phyloP scores from a whole-genome alignment of 176 grass and related monocot genomes.

The Cocos nucifera region DNA sequence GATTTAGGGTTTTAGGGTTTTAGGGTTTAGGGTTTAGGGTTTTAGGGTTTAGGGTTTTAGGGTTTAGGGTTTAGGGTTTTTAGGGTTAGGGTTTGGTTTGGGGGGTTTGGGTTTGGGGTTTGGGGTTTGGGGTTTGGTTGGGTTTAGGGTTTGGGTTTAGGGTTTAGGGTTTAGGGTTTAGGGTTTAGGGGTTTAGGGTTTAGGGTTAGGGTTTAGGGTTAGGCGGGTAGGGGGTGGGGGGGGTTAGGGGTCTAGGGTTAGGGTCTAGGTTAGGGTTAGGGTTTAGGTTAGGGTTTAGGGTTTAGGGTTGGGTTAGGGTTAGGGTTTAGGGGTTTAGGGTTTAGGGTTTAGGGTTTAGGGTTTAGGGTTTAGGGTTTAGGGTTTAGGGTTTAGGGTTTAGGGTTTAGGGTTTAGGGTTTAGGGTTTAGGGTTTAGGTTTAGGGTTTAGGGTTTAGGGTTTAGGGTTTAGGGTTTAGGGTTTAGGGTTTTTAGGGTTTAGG shows the following conservation, averaged over 20 bases:
- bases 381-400: constrained; percentile 6
- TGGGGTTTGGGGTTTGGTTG: too few species aligned
- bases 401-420: constrained; percentile 2
- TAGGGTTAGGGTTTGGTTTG: too few species aligned
- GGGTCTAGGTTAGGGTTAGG: neutral
- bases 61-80: too few species aligned
- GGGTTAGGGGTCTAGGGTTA: constrained; percentile 2
- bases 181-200: constrained; percentile 8
- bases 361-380: constrained; percentile 11
- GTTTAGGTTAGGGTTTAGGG: neutral
- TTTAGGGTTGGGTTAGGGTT: neutral
- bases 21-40: too few species aligned
- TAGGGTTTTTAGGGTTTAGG: constrained; percentile 11
- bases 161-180: neutral
- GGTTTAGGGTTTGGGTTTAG: too few species aligned
- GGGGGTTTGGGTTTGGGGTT: too few species aligned
- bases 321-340: neutral
- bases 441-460: too few species aligned
- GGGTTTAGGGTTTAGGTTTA: too few species aligned
- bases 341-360: neutral
- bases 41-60: too few species aligned
- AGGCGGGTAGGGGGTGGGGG: too few species aligned
- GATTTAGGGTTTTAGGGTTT: too few species aligned
- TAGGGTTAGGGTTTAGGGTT: neutral
- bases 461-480: neutral